Evolutionary conservation across 495 filamentous ascomycete genomes (phyloP), one percentile per base, ranked within the genome.

Genomic region (Rostrohypoxylon terebratum): DNA sequence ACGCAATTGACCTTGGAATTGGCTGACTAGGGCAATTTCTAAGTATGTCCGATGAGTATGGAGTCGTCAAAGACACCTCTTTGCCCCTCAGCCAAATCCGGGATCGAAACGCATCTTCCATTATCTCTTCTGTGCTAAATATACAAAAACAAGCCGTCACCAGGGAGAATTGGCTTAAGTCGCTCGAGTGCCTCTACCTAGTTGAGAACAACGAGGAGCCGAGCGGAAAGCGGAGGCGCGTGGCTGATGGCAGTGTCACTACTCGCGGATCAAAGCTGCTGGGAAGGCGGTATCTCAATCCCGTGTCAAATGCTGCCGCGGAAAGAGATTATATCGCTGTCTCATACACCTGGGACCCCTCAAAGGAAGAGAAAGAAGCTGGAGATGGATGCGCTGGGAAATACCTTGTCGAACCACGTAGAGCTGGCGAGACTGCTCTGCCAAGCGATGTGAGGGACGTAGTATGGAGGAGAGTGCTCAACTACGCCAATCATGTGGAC

Each of bases 341-440:
- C 36, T 78, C 76, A 1, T 78, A 78, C 58, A 78, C 76, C 3
- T 78, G 76, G 76, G n/a, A 69, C 8, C 20, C 62, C 40, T 78
- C 76, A 0, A 59, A 75, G 10, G 71, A 76, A 10, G 76, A 78
- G 53, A 47, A 68, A 31, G 68, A 66, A 16, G 45, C 54, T 6
- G 55, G 53, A 2, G 53, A 62, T 8, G 59, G 50, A 13, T 25
- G 55, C 11, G 59, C 31, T 51, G 64, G 69, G 8, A 42, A 57
- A 11, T 78, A 71, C 53, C 57, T 61, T 13, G 45, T 78, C 36
- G 76, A 77, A 58, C 63, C 76, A 36, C 68, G 74, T 8, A 60
- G 51, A n/a, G 31, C 66, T 7, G 74, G 74, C 31, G 69, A 71
- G 50, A 42, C 65, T 34, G 64, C 76, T 11, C 65, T 75, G 25